Conservation (phyloP, 202 grass and related monocot genomes). For the Zoysia matrella region DNA sequence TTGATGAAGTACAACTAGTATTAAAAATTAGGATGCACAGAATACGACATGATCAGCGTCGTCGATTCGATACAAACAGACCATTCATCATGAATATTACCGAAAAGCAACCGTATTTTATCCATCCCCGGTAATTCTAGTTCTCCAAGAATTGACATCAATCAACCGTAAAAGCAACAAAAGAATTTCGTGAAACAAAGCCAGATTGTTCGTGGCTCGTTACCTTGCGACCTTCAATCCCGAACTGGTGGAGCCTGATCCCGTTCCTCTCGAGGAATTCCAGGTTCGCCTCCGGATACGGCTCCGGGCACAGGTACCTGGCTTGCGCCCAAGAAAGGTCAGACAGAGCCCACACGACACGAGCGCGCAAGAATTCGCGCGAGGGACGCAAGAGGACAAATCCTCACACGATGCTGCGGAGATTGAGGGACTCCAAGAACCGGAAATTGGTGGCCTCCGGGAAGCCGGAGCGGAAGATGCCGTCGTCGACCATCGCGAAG, state of each 20-base stretch:
- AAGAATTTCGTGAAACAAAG: neutral
- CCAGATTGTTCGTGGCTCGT: neutral
- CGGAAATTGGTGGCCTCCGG: too few species aligned
- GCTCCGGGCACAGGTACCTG: too few species aligned
- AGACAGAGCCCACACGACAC: slow-evolving; percentile 30
- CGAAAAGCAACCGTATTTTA: slow-evolving; percentile 37
- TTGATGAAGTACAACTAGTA: slow-evolving; percentile 15
- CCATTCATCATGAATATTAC: neutral
- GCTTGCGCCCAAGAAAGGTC: slow-evolving; percentile 12
- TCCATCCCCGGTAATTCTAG: neutral
- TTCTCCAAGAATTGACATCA: slow-evolving; percentile 16
- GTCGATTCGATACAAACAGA: slow-evolving; percentile 18
- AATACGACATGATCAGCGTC: slow-evolving; percentile 41
- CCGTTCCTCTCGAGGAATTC: too few species aligned
- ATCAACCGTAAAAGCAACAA: neutral
- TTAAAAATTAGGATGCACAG: slow-evolving; percentile 22
- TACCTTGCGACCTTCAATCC: too few species aligned
- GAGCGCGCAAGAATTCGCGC: slow-evolving; percentile 8
- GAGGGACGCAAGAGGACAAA: neutral
- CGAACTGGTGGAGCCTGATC: too few species aligned
- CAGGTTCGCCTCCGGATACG: too few species aligned
- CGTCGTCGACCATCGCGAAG: too few species aligned
- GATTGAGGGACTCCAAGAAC: too few species aligned
- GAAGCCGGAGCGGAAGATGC: too few species aligned
- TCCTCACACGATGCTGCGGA: neutral